A percentile compares a stretch with the other conserved stretches of the same genome.
Conservation (phyloP, 768 basidiomycete genomes). For the Lentinula aciculospora region DNA sequence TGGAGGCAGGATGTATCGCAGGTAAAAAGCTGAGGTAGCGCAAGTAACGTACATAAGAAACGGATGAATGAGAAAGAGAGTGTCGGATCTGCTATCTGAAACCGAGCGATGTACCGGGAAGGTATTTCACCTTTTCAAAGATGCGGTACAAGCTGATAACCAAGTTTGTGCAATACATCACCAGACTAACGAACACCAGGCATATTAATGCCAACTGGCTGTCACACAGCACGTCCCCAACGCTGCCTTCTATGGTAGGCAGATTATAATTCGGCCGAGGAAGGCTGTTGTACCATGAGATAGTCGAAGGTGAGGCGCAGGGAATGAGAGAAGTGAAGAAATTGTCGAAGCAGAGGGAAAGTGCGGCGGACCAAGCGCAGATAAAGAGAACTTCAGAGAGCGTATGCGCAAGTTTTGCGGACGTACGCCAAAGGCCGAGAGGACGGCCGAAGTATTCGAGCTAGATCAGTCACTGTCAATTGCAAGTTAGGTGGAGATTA, state of each 20-base stretch:
- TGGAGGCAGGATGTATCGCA: background rate
- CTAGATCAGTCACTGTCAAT: constrained; percentile 30
- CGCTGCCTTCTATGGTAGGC: constrained; percentile 34
- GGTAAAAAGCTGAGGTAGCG: background rate
- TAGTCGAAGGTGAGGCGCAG: constrained; percentile 55
- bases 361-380: constrained; percentile 88
- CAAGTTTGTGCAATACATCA: constrained; percentile 81
- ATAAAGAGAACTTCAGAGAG: constrained; percentile 86
- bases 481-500: background rate
- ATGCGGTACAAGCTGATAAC: constrained; percentile 82
- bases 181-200: constrained; percentile 69
- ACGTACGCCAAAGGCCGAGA: constrained; percentile 88
- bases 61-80: background rate
- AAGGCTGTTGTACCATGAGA: constrained; percentile 71
- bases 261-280: constrained; percentile 43
- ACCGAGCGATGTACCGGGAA: constrained; percentile 23
- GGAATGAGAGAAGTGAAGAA: constrained; percentile 84
- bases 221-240: constrained; percentile 63
- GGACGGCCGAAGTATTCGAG: constrained; percentile 92
- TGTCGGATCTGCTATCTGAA: background rate
- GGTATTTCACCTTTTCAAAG: constrained; percentile 86
- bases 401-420: constrained; percentile 80
- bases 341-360: constrained; percentile 88
- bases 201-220: constrained; percentile 73
- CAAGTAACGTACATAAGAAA: background rate